These are phyloP conservation scores for Malus hybrid DNA, from an alignment of 331 rosid genomes.

Conservation along the genomic window DNA sequence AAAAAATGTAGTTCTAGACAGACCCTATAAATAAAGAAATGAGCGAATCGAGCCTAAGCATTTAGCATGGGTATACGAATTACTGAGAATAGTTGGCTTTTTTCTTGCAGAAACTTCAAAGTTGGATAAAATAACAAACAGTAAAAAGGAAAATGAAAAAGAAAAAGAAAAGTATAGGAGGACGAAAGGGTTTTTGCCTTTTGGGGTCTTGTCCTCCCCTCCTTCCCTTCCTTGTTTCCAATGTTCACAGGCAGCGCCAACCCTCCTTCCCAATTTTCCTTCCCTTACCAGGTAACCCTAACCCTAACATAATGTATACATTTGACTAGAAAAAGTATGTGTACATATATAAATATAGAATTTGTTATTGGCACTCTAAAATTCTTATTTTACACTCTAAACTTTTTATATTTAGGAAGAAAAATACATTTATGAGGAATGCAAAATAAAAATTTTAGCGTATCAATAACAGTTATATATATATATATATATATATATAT, in stretches of 20 bases:
- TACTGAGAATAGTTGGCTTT: neutral
- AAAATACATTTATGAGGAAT: no score
- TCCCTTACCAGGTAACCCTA: neutral
- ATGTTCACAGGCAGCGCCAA: neutral
- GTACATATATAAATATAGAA: no score
- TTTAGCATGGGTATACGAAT: neutral
- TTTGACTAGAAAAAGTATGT: no score
- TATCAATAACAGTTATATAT: no score
- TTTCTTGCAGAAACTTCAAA: neutral
- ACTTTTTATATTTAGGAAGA: no score
- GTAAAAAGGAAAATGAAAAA: neutral
- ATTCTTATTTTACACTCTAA: no score
- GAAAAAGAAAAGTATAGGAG: neutral
- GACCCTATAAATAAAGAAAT: no score
- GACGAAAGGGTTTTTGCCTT: neutral
- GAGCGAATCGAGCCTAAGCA: no score
- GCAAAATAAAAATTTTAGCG: no score
- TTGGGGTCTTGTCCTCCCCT: neutral
- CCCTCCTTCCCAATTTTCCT: neutral
- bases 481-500: no score
- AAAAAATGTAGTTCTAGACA: no score
- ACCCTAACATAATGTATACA: neutral
- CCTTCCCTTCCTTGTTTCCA: neutral
- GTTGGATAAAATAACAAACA: neutral
- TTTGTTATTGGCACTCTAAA: no score